Percentiles rank a stretch among this genome's conserved stretches.
These are phyloP conservation scores for Penicillium daleae DNA, from an alignment of 495 filamentous ascomycete genomes.

Conservation along the genomic window DNA sequence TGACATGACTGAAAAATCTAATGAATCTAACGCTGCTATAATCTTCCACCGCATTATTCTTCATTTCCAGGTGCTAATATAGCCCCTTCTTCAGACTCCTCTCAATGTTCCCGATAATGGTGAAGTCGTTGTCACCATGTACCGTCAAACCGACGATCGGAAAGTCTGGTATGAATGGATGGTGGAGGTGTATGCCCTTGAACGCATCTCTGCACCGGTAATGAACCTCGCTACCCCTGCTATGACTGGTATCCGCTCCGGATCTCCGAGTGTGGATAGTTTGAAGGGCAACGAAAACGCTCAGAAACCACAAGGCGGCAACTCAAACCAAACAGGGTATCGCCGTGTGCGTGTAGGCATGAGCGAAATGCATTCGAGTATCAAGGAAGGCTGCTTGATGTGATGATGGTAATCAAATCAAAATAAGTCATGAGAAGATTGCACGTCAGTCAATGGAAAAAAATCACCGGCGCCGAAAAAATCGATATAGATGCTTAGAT, in stretches of 20 bases:
- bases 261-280: conserved; percentile 37
- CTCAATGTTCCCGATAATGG: conserved; percentile 83
- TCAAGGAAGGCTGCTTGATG: conserved; percentile 91
- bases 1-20: neutral
- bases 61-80: conserved; percentile 2
- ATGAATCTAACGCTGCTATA: no score
- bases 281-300: conserved; percentile 28
- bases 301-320: conserved; percentile 5
- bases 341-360: conserved; percentile 74
- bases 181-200: conserved; percentile 76
- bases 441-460: neutral
- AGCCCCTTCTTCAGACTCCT: conserved; percentile 61
- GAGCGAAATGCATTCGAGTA: conserved; percentile 86
- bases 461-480: neutral
- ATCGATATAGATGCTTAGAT: no score
- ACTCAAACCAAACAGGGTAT: conserved; percentile 52
- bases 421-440: neutral
- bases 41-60: neutral
- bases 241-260: conserved; percentile 40
- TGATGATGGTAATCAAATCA: conserved; percentile 38
- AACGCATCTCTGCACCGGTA: conserved; percentile 28
- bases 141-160: conserved; percentile 89
- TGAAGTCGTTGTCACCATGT: conserved; percentile 89
- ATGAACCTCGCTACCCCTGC: conserved; percentile 30
- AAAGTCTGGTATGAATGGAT: conserved; percentile 99